Base-by-base conservation (phyloP, 2,329 filamentous ascomycete genomes). In the Cladosporium sp. region DNA sequence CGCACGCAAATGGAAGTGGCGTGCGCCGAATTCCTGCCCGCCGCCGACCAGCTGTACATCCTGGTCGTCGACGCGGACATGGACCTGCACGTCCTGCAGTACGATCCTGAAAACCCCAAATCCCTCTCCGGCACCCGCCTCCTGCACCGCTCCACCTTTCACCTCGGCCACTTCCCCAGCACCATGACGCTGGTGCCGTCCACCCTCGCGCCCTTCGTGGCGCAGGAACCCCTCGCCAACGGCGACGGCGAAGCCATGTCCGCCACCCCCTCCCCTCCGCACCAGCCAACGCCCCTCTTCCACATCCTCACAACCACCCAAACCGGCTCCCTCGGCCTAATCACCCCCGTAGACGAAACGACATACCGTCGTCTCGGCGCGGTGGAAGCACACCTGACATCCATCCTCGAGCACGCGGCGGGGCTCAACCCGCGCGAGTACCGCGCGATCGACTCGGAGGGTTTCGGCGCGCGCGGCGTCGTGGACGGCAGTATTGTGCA, bases 51-150 rank as follows among this genome's bases (percentile, higher is more conserved):
- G 53, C 74, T 99, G 11, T 89, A 85, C 64, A 85, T 99, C 57
- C 75, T 96, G 36, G 85, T 88, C 5, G 83, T 86, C 11, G 92
- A 97, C 66, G 83, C 86, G 30, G 86, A 96, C 60, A 88, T 88
- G 55, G 89, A 93, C 60, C 70, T 99, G 36, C 89, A 96, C 65
- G 79, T 96, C 41, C 73, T 97, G 56, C 89, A 97, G 69, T 99
- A 93, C 63, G 91, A 97, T 63, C 93, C 93, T 1, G 92, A 97
- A 64, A 91, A 97, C 65, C 92, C 92, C 13, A 95, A 95, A 73
- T 95, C 90, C 6, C 82, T 96, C 29, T 88, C 92, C 51, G 93
- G 93, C 43, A 86, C 91, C 62, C 82, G 91, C 36, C 80, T 99
- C 19, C 80, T 99, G 7, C 89, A 92, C 68, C 84, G 88, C 53